Evolutionary conservation across 2,329 filamentous ascomycete genomes (phyloP).

Genomic region (Colletotrichum camelliae): DNA sequence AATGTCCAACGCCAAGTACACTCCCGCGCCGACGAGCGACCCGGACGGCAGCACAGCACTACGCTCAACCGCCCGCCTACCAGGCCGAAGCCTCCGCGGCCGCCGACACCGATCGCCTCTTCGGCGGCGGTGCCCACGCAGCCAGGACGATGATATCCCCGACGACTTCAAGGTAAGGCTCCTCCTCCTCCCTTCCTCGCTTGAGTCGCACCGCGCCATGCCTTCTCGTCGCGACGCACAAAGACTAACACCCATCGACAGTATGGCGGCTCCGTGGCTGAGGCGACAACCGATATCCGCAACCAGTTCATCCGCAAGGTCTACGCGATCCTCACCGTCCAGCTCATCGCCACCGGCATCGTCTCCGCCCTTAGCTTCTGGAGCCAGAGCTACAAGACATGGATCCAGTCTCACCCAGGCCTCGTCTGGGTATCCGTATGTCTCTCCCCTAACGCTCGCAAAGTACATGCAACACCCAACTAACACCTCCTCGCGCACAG

Average conservation of each 20-base stretch:
- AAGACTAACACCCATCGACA: slow-evolving; percentile 36
- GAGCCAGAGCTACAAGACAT: slow-evolving; percentile 76
- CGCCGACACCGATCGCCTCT: slow-evolving; percentile 60
- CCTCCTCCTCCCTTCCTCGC: neutral
- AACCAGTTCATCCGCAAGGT: slow-evolving; percentile 98
- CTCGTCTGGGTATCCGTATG: slow-evolving; percentile 83
- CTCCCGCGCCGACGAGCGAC: slow-evolving; percentile 83
- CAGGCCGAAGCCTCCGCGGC: slow-evolving; percentile 51
- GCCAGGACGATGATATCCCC: slow-evolving; percentile 83
- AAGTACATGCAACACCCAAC: neutral
- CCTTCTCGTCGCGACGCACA: neutral
- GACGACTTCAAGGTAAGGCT: slow-evolving; percentile 88
- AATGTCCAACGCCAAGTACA: slow-evolving; percentile 85
- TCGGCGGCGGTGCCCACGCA: slow-evolving; percentile 75
- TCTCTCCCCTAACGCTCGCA: slow-evolving; percentile 14
- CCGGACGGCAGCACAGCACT: slow-evolving; percentile 77
- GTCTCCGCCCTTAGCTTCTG: slow-evolving; percentile 88
- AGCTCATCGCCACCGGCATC: slow-evolving; percentile 83
- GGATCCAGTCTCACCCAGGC: slow-evolving; percentile 85
- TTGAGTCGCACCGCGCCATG: neutral
- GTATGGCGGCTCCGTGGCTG: slow-evolving; percentile 92
- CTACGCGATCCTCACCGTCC: slow-evolving; percentile 95
- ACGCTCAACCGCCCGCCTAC: slow-evolving; percentile 83
- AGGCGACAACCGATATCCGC: slow-evolving; percentile 92
- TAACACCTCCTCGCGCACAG: slow-evolving; percentile 32